Evolutionary conservation across 1,139 yeast genomes (phyloP), one percentile per base, ranked within the genome.

Genomic region (Casaregolazyma suthepensis): DNA sequence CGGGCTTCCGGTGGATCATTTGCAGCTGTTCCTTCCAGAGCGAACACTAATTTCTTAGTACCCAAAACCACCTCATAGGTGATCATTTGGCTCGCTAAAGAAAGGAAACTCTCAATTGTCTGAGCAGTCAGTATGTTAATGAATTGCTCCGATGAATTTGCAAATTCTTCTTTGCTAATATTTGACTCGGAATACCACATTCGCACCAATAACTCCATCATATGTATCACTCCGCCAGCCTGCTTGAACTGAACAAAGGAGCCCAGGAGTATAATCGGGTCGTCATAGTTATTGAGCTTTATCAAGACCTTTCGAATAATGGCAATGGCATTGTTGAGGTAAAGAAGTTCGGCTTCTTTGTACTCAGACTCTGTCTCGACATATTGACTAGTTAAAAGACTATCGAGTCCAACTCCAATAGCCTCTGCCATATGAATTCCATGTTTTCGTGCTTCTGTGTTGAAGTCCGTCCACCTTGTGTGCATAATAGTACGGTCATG

Each of bases 221-320:
- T 23, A 15, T 54, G 49, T 40, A 61, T 57, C 26, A 69, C 55
- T 1, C 73, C 73, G 20, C 68, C 64, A 17, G 50, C 56, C 48
- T 68, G 69, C 53, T 67, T 65, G 56, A 69, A 69, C 52, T 64
- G 61, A 35, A 66, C 63, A 49, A 66, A 64, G 2, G 65, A 66
- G 1, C 63, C 68, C 44, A 59, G 52, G 45, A 60, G 60, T 2
- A 56, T 60, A 31, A 54, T 26, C 5, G 59, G 56, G 12, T 51
- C 42, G 5, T 56, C 55, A 20, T 55, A 48, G 40, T 52, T 54
- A 57, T 58, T 57, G n/a, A 60, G 54, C 52, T 61, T 61, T 54
- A 60, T 59, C 60, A 61, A 54, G 44, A 63, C 65, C 40, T 59
- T 60, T 51, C 63, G 64, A 31, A 64, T 49, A 10, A 55, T 50